phyloP scores from a whole-genome alignment of 768 basidiomycete genomes.

The Tephrocybe sp. region DNA sequence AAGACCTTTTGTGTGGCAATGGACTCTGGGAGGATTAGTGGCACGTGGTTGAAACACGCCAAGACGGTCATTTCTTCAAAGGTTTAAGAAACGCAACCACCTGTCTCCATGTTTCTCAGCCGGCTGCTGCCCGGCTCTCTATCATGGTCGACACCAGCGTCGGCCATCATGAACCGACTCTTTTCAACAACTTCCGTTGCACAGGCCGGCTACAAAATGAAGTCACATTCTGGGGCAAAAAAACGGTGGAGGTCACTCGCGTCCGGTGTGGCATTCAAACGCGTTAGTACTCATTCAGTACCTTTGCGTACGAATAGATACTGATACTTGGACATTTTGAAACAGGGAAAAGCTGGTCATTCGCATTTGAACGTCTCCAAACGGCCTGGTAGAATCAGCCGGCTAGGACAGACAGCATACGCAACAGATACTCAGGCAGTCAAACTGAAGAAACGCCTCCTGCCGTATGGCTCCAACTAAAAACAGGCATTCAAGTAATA shows the following conservation, averaged over 20 bases:
- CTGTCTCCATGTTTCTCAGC: conserved; percentile 13
- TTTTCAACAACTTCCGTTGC: conserved; percentile 60
- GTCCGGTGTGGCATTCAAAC: conserved; percentile 68
- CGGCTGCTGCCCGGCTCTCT: conserved; percentile 8
- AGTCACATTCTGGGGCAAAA: conserved; percentile 78
- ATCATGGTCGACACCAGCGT: conserved; percentile 16
- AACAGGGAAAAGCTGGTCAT: conserved; percentile 67
- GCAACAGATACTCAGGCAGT: conserved; percentile 63
- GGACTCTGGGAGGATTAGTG: background rate
- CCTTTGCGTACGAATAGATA: background rate
- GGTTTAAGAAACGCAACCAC: background rate
- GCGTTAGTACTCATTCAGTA: conserved; percentile 42
- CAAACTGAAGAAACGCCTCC: conserved; percentile 60
- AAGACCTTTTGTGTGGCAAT: background rate
- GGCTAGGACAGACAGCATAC: conserved; percentile 62
- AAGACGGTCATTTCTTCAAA: no score
- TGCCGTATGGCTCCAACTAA: conserved; percentile 60
- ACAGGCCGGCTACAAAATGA: conserved; percentile 72
- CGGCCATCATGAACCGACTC: conserved; percentile 26
- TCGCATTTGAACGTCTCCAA: conserved; percentile 73
- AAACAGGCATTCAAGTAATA: background rate
- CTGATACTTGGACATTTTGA: background rate
- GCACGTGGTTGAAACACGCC: conserved; percentile 17
- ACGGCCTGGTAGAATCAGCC: conserved; percentile 61
- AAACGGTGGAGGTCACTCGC: conserved; percentile 75